Evolutionary conservation across 768 basidiomycete genomes (phyloP), one percentile per base, ranked within the genome.

Genomic region (Neoboletus subvelutipes): DNA sequence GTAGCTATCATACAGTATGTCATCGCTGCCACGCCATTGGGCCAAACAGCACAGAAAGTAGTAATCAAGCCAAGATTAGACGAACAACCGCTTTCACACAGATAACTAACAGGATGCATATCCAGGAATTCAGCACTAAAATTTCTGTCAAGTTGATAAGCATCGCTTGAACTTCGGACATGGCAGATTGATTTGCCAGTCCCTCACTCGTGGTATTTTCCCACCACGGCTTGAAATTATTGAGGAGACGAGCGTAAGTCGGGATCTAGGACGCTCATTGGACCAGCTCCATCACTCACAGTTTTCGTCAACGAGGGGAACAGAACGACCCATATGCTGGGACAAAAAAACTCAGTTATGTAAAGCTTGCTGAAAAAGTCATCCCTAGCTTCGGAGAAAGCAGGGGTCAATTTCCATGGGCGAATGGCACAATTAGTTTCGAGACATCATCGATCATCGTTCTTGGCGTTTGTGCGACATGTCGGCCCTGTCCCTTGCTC

Each of bases 21-120:
- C 70, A 77, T 77, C 62, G 76, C 66, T 52, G 63, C 45, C 3
- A 77, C 76, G 12, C 78, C n/a, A n/a, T n/a, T n/a, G n/a, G n/a
- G n/a, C n/a, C 77, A 29, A 77, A 54, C 22, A 72, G 41, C 13
- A 79, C 73, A 17, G 36, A 36, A 9, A 20, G 52, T 48, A 17
- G 56, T 48, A 2, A 57, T 55, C 34, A 55, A 55, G 11, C 56
- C 47, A 34, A 28, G 22, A 3, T 29, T 28, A n/a, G 20, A 28
- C 15, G 39, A 20, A n/a, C 8, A 10, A 18, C 17, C 17, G 8
- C 15, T 10, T 17, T 34, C 37, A 24, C 11, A 18, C 9, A 5
- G 12, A 47, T 20, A 34, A 28, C 37, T 40, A 3, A 54, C 45
- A 47, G 39, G 45, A 47, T 24, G 22, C 37, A 18, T 39, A 39